Base-by-base conservation (phyloP, 345 rosid species). In the Abelmoschus esculentus region DNA sequence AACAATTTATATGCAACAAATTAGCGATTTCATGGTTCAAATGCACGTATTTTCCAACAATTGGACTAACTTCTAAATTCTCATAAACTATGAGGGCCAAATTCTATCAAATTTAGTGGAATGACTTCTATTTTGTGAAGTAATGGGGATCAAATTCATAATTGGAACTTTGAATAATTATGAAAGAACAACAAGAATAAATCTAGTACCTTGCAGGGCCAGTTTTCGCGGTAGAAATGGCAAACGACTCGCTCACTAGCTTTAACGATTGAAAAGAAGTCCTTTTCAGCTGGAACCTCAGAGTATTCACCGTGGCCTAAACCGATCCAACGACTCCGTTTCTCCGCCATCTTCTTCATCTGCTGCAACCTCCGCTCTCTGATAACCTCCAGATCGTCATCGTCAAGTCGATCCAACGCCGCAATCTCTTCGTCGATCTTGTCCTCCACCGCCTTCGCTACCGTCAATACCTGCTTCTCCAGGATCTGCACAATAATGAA, bases 311-410 rank as follows among this genome's bases (percentile, higher is more conserved):
- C 91, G 46, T 95, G 99, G 57, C 98, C 98, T 12, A 87, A 90
- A n/a, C 93, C 83, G 81, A 91, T 82, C 99, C 99, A 95, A 70
- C 93, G 97, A 80, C 80, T 87, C 70, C 84, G 84, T 79, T 87
- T 91, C 92, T 91, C 97, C 2, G 93, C 96, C 96, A 91, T 87
- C 73, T 84, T 86, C 88, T 91, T 95, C 98, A 91, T 95, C 84
- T 95, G 97, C 73, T 76, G 85, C 40, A 96, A 66, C 74, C 97
- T 81, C 79, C 90, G 81, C 80, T 96, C 97, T 62, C 98, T 83
- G 71, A 92, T 7, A 17, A 66, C 90, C 75, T 90, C 99, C 72
- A 96, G 73, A 82, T 90, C 97, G 84, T 96, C 98, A 3, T 34
- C 54, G 70, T 96, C 98, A 14, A 86, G 89, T 71, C 89, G 88